A percentile compares a stretch with the other conserved stretches of the same genome.
phyloP scores from a whole-genome alignment of 208 protist genomes.

The Porcisia deanei region DNA sequence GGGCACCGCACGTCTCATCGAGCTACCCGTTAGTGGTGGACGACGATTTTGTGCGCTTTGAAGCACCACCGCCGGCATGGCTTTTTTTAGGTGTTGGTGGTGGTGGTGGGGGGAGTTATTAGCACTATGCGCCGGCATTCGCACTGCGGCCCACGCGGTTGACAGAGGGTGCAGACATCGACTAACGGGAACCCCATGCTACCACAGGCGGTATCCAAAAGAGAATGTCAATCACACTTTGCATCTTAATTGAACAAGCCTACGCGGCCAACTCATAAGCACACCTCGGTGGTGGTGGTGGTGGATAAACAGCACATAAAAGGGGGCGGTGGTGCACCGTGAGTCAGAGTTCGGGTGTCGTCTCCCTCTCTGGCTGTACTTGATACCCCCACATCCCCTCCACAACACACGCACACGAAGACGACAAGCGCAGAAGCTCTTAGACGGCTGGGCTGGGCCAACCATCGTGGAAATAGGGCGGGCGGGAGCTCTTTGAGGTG shows the following conservation, averaged over 20 bases:
- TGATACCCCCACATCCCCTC: not conserved
- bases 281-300: not conserved
- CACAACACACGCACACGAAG: not conserved
- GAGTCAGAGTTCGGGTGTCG: not conserved
- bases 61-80: conserved; percentile 24
- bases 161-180: too few species aligned
- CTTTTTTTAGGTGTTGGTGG: not conserved
- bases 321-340: not conserved
- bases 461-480: not conserved
- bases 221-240: too few species aligned
- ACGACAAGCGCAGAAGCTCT: not conserved
- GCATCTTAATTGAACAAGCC: too few species aligned
- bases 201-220: too few species aligned
- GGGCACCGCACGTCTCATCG: not conserved
- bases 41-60: conserved; percentile 21
- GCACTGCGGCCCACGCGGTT: too few species aligned
- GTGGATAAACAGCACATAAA: not conserved
- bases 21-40: not conserved
- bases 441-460: not conserved
- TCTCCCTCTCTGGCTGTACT: not conserved
- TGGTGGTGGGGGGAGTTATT: not conserved
- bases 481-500: not conserved
- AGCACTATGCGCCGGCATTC: too few species aligned
- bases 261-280: not conserved
- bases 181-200: too few species aligned